These are phyloP conservation scores for Saitoella complicata DNA, from an alignment of 805 yeast species.

Conservation along the genomic window DNA sequence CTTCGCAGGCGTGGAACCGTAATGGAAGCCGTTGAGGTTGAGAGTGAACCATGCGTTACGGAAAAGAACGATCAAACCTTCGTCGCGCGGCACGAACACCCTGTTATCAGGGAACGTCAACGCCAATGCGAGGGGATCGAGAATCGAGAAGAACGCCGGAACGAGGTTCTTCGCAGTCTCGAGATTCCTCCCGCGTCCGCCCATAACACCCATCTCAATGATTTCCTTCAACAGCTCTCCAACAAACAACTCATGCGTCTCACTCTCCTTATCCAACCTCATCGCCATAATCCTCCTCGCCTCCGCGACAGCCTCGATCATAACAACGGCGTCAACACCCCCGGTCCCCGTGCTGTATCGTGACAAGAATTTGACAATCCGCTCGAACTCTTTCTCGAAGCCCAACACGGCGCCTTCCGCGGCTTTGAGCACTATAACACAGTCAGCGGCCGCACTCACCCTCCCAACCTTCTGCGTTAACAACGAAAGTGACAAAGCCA, in stretches of 20 bases:
- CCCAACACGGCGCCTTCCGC: constrained; percentile 45
- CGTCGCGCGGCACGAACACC: constrained; percentile 30
- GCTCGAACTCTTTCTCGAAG: constrained; percentile 26
- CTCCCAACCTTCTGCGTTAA: constrained; percentile 55
- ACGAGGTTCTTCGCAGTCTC: constrained; percentile 9
- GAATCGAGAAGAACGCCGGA: constrained; percentile 21
- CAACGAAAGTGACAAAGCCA: constrained; percentile 59
- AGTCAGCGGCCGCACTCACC: constrained; percentile 28
- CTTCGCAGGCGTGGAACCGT: constrained; percentile 36
- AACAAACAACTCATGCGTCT: constrained; percentile 15
- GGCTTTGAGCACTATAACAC: constrained; percentile 49
- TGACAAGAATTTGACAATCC: constrained; percentile 15
- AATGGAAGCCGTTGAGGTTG: constrained; percentile 78
- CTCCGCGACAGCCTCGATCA: background rate
- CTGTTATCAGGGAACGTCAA: constrained; percentile 41
- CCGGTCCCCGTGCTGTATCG: background rate
- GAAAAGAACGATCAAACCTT: constrained; percentile 41
- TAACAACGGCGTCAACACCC: background rate
- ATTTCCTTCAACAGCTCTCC: constrained; percentile 1
- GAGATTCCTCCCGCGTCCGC: constrained; percentile 49
- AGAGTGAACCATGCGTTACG: constrained; percentile 89
- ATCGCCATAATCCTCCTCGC: background rate
- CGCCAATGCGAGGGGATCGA: constrained; percentile 61
- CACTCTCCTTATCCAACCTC: background rate
- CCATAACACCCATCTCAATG: background rate